Base-by-base conservation (phyloP, 2,329 filamentous ascomycete genomes). In the Aspergillus awamori region DNA sequence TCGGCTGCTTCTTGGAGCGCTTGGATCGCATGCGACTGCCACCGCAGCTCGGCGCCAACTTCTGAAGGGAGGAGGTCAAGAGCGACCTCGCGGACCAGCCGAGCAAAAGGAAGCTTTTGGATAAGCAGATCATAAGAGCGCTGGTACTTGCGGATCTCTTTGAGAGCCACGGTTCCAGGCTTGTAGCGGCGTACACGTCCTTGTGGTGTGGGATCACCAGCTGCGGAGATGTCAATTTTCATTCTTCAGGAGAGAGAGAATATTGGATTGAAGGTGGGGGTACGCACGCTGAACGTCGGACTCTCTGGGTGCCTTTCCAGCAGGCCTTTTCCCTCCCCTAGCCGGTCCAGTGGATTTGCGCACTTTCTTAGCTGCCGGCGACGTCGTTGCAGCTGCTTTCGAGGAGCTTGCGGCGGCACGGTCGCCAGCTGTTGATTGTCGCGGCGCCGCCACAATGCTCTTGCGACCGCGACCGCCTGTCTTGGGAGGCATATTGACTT, bases 1-100 rank as follows among this genome's bases (percentile, higher is more conserved):
- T 98, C 94, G n/a, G 93, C 87, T 13, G 94, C 92, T 82, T 98
- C 94, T 79, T 98, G 94, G 2, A 98, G 84, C 11, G 94, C 94
- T 72, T 91, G 87, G 71, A 98, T 95, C 55, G 95, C 94, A 71
- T 96, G 94, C 57, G 91, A 96, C 81, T 98, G 95, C 93, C 95
- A 99, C 69, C 94, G 87, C 77, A 98, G 87, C 63, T 91, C 89
- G 60, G 87, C 82, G 62, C 86, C 87, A 1, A 75, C 75, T 38
- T 78, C 77, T 4, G 87, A 85, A 17, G 88, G 86, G 63, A 89
- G 82, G 1, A 83, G 79, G 28, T 79, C 77, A 30, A 91, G 74
- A 4, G 81, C 81, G 53, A 84, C 80, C 72, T 84, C 82, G 62
- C 82, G 81, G 70, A 82, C 80, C 11, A 82, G 74, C 45, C 78